Evolutionary conservation across 1,284 basidiomycete genomes (phyloP), one percentile per base, ranked within the genome.

Genomic region (Leccinum huronense): DNA sequence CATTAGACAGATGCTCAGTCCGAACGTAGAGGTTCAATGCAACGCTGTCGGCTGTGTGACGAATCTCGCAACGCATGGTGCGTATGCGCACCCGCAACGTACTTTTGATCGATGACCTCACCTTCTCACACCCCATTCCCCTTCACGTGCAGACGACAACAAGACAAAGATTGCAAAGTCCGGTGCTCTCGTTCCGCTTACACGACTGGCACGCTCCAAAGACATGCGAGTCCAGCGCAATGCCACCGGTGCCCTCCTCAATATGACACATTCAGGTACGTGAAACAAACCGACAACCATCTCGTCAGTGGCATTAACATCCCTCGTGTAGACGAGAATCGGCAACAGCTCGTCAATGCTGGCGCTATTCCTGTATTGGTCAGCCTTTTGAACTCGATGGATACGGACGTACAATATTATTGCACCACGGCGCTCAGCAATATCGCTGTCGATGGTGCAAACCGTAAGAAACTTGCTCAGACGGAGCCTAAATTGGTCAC

Each of bases 21-120:
- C 97, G 5, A 99, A 99, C 75, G 97, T 99, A 51, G 97, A 99
- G 77, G 97, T 99, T 2, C 97, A 99, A 78, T 99, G 97, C 82
- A 99, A 99, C 75, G 97, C 97, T n/a, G 97, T 99, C 42, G 97
- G 97, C 42, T 99, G 97, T 78, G 96, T 99, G 63, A 99, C 97
- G 42, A 99, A 99, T 77, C 84, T 99, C 62, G 97, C 97, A 19
- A 99, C 97, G 2, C 97, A 99, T 80, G 96, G 94, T 95, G 66
- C 65, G 87, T 42, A 55, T 64, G 34, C 36, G 9, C 58, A n/a
- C 33, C 58, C 55, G 54, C 38, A 33, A 6, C n/a, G 63, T 64
- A 62, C 67, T 51, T 69, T 45, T 63, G 59, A 65, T 63, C 13
- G 10, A 30, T 34, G n/a, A 27, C 51, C 64, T 64, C 42, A 65